Conservation (phyloP, 2,329 filamentous ascomycete genomes). For the Colletotrichum karsti region DNA sequence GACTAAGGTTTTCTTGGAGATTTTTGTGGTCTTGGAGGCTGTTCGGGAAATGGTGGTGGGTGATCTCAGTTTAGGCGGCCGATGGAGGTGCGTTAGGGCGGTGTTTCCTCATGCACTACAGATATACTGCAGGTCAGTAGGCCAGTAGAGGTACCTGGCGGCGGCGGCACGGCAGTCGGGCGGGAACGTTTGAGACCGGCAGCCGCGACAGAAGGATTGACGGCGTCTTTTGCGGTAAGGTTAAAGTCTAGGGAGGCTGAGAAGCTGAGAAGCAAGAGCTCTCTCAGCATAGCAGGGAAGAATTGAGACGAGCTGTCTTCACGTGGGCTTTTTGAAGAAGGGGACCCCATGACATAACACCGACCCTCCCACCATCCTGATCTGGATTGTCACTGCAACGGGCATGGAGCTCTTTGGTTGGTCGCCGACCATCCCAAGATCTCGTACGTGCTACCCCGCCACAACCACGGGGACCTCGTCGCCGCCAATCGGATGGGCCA, state of each 20-base stretch:
- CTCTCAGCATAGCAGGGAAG: not conserved
- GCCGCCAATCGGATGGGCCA: not conserved
- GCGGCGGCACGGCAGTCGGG: not conserved
- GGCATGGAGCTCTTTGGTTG: conserved; percentile 1
- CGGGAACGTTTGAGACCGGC: not conserved
- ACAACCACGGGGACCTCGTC: not conserved
- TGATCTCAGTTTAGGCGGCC: conserved; percentile 6
- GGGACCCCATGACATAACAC: conserved; percentile 10
- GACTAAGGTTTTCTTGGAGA: not conserved
- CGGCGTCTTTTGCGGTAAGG: not conserved
- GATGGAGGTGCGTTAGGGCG: conserved; percentile 13
- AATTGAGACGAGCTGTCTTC: not conserved
- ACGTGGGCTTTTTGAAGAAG: not conserved
- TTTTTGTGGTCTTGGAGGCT: not conserved
- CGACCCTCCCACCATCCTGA: not conserved
- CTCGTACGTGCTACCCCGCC: not conserved
- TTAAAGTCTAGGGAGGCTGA: not conserved
- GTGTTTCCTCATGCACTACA: conserved; percentile 3
- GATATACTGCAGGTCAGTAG: not conserved
- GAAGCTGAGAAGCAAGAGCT: no score
- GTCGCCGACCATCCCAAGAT: conserved; percentile 15
- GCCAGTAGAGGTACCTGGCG: conserved; percentile 9
- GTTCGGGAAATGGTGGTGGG: not conserved
- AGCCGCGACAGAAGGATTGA: not conserved
- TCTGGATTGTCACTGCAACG: conserved; percentile 1